Conservation (phyloP, 2,329 filamentous ascomycete species). For the Colletotrichum endophyticum region DNA sequence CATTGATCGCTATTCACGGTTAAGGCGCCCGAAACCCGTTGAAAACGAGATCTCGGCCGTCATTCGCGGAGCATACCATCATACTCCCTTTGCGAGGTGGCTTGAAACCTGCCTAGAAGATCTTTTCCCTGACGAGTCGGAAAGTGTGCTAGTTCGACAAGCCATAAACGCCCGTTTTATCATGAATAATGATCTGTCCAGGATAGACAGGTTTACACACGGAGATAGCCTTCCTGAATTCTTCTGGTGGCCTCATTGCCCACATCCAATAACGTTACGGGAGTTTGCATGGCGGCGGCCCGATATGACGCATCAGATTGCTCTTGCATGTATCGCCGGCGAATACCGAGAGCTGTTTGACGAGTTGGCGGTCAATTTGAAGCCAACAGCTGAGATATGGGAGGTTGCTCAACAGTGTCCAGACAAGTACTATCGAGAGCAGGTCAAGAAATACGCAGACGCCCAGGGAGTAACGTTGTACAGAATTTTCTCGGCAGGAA, state of each 20-base stretch:
- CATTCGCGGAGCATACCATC: slow-evolving; percentile 40
- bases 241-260: background rate
- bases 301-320: background rate
- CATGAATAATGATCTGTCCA: slow-evolving; percentile 33
- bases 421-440: background rate
- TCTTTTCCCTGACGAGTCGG: background rate
- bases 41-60: slow-evolving; percentile 29
- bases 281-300: background rate
- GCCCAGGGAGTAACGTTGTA: background rate
- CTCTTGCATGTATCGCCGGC: background rate
- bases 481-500: background rate
- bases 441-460: background rate
- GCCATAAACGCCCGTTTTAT: slow-evolving; percentile 32
- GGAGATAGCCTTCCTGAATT: background rate
- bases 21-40: slow-evolving; percentile 31
- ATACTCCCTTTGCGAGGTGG: slow-evolving; percentile 40
- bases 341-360: background rate
- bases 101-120: background rate
- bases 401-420: background rate
- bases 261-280: background rate
- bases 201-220: background rate
- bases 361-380: background rate
- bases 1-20: slow-evolving; percentile 40
- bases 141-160: background rate
- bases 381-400: background rate